Conservation (phyloP, 1,284 basidiomycete genomes). For the Malassezia japonica region DNA sequence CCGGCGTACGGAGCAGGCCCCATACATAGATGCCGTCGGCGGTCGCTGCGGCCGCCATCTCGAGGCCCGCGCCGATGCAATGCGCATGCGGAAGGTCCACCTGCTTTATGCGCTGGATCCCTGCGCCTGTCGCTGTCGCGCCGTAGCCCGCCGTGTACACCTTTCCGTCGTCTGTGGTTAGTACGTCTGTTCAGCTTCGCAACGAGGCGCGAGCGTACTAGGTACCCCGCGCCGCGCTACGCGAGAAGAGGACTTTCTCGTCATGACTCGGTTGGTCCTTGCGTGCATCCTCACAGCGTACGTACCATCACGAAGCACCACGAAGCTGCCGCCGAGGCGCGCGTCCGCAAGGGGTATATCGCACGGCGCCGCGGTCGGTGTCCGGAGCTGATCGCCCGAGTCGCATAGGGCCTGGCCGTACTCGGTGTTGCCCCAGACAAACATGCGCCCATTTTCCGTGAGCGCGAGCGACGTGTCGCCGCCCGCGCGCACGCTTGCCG, state of each 20-base stretch:
- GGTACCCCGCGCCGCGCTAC: background rate
- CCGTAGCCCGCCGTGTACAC: constrained; percentile 13
- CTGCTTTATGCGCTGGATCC: background rate
- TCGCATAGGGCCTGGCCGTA: constrained; percentile 23
- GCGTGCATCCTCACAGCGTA: constrained; percentile 8
- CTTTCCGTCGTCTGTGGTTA: constrained; percentile 9
- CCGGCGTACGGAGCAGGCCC: constrained; percentile 4
- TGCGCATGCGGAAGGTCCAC: background rate
- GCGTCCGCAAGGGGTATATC: background rate
- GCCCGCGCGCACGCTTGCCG: constrained; percentile 17
- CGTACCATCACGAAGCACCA: constrained; percentile 10
- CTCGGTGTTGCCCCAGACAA: constrained; percentile 34
- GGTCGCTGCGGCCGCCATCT: constrained; percentile 12
- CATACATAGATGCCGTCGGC: constrained; percentile 8
- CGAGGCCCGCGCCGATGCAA: constrained; percentile 4
- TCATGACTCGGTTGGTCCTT: constrained; percentile 17
- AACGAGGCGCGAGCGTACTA: background rate
- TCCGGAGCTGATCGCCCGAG: constrained; percentile 1
- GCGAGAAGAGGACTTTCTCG: too few relatives aligned
- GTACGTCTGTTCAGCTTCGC: background rate
- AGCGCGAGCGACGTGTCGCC: constrained; percentile 29
- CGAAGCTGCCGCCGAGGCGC: constrained; percentile 14
- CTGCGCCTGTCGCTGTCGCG: constrained; percentile 5
- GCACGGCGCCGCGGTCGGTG: background rate
- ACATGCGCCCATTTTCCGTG: constrained; percentile 13